Evolutionary conservation across 2,329 filamentous ascomycete species (phyloP), one percentile per base, ranked within the genome.

Genomic region (Colletotrichum coccodes): DNA sequence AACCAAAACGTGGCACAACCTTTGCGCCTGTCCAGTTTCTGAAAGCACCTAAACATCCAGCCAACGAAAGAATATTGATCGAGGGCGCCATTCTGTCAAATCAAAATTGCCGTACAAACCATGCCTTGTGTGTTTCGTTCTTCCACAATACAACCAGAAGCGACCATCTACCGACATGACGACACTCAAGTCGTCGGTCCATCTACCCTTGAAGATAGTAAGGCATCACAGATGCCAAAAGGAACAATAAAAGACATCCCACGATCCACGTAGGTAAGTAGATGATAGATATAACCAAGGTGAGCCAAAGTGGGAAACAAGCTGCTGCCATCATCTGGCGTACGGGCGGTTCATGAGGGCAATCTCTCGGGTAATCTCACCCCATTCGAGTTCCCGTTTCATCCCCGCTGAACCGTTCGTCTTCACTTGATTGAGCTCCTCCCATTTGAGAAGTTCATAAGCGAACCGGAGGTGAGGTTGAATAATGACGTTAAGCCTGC

Each of bases 281-380:
- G 23, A 47, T 46, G 40, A 38, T 23, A 47, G 40, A 23, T 30
- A 34, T 8, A 11, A n/a, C 34, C 28, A 9, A 32, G 30, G 50
- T 16, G 30, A 38, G 28, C 28, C 40, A 34, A n/a, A 12, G n/a
- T 32, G 28, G 11, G 32, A 34, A 16, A n/a, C n/a, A n/a, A n/a
- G 40, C 30, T 34, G 30, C n/a, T 26, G 8, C 30, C 28, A 38
- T 80, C 75, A 93, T 79, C 92, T 86, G 21, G 93, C 91, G 80
- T 98, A 98, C 18, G 96, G 96, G 75, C 93, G 91, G 78, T 99
- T 99, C 94, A 99, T 97, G 32, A 95, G 85, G 5, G 96, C 95
- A 73, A 99, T 95, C 80, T 98, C 95, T 72, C 94, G 87, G 7
- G 94, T 88, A 70, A 98, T 92, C 54, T 94, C 93, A 8, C 89